Percentiles rank a stretch among this genome's conserved stretches.
Evolutionary conservation across 2,329 filamentous ascomycete genomes (phyloP).

Genomic region (Cadophora sp.): DNA sequence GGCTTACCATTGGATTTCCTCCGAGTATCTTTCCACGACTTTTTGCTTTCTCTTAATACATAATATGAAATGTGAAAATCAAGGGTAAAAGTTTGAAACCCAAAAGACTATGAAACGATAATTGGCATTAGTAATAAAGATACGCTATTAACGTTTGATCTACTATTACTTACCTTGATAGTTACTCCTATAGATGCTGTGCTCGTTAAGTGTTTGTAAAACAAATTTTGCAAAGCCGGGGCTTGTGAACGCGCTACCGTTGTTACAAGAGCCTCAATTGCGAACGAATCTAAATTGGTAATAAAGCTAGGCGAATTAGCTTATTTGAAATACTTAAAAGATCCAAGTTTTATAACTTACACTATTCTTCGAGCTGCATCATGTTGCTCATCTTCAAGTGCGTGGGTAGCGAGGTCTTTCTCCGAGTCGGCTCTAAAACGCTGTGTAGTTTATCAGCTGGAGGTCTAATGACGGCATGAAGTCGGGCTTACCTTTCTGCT

Average conservation of each 20-base stretch:
- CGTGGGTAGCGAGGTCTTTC: background rate
- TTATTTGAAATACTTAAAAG: background rate
- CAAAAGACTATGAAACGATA: constrained; percentile 16
- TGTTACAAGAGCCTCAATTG: constrained; percentile 22
- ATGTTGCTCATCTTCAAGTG: background rate
- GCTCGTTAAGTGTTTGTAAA: constrained; percentile 25
- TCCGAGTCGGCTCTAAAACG: constrained; percentile 7
- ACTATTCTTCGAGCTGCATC: constrained; percentile 23
- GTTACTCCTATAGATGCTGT: constrained; percentile 25
- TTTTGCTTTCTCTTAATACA: constrained; percentile 20
- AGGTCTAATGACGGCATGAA: background rate
- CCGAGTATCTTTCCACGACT: constrained; percentile 14
- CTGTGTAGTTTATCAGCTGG: constrained; percentile 7
- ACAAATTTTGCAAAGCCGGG: constrained; percentile 22
- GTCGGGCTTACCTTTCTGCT: constrained; percentile 8
- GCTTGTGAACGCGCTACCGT: constrained; percentile 24
- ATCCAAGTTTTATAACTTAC: constrained; percentile 5
- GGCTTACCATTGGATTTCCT: constrained; percentile 14
- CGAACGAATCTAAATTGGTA: constrained; percentile 20
- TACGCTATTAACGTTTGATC: constrained; percentile 4
- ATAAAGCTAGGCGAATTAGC: constrained; percentile 15
- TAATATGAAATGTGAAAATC: constrained; percentile 28
- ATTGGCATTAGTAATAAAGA: background rate
- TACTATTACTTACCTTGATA: constrained; percentile 18
- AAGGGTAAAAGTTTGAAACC: constrained; percentile 24